A percentile compares a stretch with the other conserved stretches of the same genome.
Conservation (phyloP, 306 rosid genomes). For the Begonia peltatifolia region DNA sequence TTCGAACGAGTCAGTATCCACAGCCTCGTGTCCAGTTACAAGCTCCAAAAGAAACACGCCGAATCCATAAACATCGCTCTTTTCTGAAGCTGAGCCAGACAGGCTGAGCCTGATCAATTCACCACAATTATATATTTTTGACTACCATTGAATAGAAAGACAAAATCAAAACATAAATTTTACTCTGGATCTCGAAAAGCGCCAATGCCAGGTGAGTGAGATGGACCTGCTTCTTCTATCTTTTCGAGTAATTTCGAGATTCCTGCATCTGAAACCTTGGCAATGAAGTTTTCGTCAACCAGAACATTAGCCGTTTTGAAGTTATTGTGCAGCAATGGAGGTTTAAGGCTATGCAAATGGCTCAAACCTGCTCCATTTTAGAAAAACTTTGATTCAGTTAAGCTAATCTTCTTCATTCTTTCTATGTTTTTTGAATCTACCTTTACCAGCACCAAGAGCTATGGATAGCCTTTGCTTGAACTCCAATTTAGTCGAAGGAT, state of each 20-base stretch:
- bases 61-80: constrained; percentile 34
- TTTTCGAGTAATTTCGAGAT: constrained; percentile 17
- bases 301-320: constrained; percentile 35
- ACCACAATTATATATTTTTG: too few relatives aligned
- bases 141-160: too few relatives aligned
- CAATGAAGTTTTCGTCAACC: constrained; percentile 32
- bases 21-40: constrained; percentile 29
- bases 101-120: constrained; percentile 13
- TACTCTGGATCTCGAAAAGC: constrained; percentile 38
- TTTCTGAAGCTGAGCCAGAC: constrained; percentile 11
- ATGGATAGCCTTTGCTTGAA: constrained; percentile 35
- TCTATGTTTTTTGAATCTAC: constrained; percentile 9
- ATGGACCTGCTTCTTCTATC: constrained; percentile 32
- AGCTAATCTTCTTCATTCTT: too few relatives aligned
- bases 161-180: background rate
- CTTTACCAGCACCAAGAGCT: constrained; percentile 34
- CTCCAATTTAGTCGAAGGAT: constrained; percentile 23
- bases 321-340: constrained; percentile 26
- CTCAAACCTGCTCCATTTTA: constrained; percentile 23
- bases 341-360: constrained; percentile 28
- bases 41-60: constrained; percentile 36
- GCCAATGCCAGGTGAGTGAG: constrained; percentile 18
- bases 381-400: background rate
- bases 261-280: constrained; percentile 35
- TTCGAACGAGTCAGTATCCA: constrained; percentile 20